phyloP scores from a whole-genome alignment of 1,284 basidiomycete species.

The Rhodotorula sp. region DNA sequence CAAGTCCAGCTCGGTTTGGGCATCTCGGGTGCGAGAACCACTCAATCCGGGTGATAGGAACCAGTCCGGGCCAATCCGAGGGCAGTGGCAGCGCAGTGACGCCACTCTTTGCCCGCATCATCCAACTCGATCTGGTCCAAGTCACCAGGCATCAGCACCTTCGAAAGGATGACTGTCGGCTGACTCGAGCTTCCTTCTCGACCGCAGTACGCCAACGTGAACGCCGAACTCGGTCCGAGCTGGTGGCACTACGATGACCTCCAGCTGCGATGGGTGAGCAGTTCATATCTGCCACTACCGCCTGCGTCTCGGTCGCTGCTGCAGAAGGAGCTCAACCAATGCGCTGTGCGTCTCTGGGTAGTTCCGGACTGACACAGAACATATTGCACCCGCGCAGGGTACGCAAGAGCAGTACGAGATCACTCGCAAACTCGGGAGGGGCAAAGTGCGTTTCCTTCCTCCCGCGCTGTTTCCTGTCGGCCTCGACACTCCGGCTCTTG shows the following conservation, averaged over 20 bases:
- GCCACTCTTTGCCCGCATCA: not conserved
- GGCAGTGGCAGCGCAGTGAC: not conserved
- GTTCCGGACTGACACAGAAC: not conserved
- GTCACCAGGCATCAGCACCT: not conserved
- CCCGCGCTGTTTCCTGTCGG: conserved; percentile 1
- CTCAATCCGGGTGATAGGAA: no score
- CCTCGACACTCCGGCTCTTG: no score
- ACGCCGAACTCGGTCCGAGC: conserved; percentile 58
- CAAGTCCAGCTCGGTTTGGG: no score
- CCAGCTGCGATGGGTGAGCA: conserved; percentile 78
- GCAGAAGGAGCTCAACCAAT: no score
- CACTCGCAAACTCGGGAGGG: conserved; percentile 91
- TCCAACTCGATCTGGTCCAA: no score
- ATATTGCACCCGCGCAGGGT: conserved; percentile 34
- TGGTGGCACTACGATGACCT: conserved; percentile 77
- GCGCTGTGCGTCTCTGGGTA: no score
- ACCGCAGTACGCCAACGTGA: conserved; percentile 55
- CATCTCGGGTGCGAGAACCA: no score
- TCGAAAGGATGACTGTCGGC: not conserved
- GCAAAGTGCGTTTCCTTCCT: conserved; percentile 57
- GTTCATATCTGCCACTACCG: no score
- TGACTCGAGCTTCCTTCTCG: no score
- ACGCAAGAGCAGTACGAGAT: conserved; percentile 97
- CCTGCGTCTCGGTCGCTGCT: no score
- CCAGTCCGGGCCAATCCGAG: not conserved